These are phyloP conservation scores for Dactylellina parvicollis DNA, from an alignment of 2,329 filamentous ascomycete genomes.

Conservation along the genomic window DNA sequence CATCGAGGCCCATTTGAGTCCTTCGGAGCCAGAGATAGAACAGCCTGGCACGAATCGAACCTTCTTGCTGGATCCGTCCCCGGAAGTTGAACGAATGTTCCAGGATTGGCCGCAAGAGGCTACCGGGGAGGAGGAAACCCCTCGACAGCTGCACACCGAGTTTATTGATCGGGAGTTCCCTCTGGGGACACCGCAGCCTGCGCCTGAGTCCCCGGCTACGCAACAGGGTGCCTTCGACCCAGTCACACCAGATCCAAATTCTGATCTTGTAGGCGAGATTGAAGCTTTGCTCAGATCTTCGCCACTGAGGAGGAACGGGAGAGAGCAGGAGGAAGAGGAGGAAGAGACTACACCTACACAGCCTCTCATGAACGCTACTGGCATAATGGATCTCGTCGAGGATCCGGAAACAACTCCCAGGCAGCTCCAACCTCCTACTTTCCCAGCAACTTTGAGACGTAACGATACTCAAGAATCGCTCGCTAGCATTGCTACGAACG, in stretches of 20 bases:
- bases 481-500: constrained; percentile 35
- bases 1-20: constrained; percentile 39
- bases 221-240: constrained; percentile 20
- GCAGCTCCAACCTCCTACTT: constrained; percentile 30
- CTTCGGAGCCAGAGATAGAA: constrained; percentile 1
- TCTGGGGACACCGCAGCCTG: constrained; percentile 20
- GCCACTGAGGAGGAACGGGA: constrained; percentile 25
- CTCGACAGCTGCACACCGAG: background rate
- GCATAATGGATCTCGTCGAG: background rate
- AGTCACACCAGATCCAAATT: constrained; percentile 46
- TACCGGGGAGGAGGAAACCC: constrained; percentile 2
- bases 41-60: background rate
- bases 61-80: constrained; percentile 18
- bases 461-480: constrained; percentile 33
- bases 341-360: constrained; percentile 27
- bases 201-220: constrained; percentile 27
- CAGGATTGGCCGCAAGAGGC: constrained; percentile 33
- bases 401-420: constrained; percentile 26
- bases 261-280: constrained; percentile 48
- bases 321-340: background rate
- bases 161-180: background rate
- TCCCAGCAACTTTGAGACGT: constrained; percentile 10
- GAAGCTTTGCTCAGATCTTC: constrained; percentile 44
- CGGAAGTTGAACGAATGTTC: constrained; percentile 18
- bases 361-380: background rate